Evolutionary conservation across 1,284 basidiomycete genomes (phyloP).

Genomic region (Ustilago cynodontis): DNA sequence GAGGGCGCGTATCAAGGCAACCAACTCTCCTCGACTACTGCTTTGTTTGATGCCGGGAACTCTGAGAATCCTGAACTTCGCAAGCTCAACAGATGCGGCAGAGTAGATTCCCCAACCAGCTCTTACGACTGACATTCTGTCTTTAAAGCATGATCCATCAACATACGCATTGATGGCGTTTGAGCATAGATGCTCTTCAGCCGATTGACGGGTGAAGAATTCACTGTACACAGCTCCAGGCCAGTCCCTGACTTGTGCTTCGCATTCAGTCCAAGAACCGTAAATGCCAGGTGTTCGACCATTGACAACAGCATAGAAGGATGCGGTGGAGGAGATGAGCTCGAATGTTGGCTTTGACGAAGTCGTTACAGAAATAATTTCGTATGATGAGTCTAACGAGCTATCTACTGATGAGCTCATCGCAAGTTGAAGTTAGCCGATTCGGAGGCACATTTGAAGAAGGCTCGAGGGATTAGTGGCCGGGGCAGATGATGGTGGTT

Average conservation of each 20-base stretch:
- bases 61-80: neutral
- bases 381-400: too few species aligned
- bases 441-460: neutral
- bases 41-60: neutral
- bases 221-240: neutral
- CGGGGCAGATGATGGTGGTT: neutral
- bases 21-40: neutral
- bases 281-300: neutral
- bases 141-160: neutral
- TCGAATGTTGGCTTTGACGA: too few species aligned
- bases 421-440: too few species aligned
- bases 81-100: too few species aligned
- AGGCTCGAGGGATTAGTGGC: neutral
- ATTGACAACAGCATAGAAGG: neutral
- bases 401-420: too few species aligned
- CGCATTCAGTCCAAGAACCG: neutral
- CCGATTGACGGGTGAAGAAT: neutral
- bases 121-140: neutral
- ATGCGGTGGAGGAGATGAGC: too few species aligned
- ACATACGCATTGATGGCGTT: neutral
- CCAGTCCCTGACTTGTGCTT: neutral
- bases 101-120: constrained; percentile 2
- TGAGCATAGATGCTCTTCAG: neutral
- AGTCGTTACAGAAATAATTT: too few species aligned
- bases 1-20: neutral